Evolutionary conservation across 345 rosid genomes (phyloP), one percentile per base, ranked within the genome.

Genomic region (Syzygium oleosum): DNA sequence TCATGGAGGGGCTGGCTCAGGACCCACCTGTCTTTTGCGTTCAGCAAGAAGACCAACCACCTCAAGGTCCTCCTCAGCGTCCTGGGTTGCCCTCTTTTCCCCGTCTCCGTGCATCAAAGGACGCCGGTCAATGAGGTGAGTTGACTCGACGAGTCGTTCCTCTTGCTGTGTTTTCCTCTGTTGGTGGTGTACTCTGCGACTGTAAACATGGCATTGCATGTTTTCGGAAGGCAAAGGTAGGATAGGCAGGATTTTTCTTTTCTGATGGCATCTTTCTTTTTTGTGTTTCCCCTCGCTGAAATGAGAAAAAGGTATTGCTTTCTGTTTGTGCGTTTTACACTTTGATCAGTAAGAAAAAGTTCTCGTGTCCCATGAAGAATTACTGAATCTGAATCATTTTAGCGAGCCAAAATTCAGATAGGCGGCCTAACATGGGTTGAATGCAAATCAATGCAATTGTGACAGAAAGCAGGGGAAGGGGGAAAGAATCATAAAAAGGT

Each of bases 1-100:
- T 93, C 96, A 84, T 96, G 95, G 99, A 93, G 91, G 88, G 89
- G 88, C 91, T 96, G 99, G 99, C 91, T 95, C 88, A 95, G 91
- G 90, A 80, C 93, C 86, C 97, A 92, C 84, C 89, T 95, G 73
- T 91, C 95, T 52, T 91, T 93, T 88, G 90, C 90, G 38, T 56
- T 55, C 23, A 51, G 9, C 86, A 34, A 27, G 89, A 94, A 92
- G 63, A 94, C 94, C 87, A 89, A 95, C 68, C 92, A 95, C 85
- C 92, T 93, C 90, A 95, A 91, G 87, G 90, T 92, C 88, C 96
- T 96, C 86, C 87, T 96, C 7, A 94, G 99, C 89, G 98, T 96
- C 89, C 93, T 96, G 52, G 99, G 94, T 65, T 96, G 99, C 90
- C 99, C 99, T 88, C 99, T 96, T 87, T 96, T 96, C 88, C 99